These are phyloP conservation scores for Ogataea ramenticola DNA, from an alignment of 805 yeast genomes.

Conservation along the genomic window DNA sequence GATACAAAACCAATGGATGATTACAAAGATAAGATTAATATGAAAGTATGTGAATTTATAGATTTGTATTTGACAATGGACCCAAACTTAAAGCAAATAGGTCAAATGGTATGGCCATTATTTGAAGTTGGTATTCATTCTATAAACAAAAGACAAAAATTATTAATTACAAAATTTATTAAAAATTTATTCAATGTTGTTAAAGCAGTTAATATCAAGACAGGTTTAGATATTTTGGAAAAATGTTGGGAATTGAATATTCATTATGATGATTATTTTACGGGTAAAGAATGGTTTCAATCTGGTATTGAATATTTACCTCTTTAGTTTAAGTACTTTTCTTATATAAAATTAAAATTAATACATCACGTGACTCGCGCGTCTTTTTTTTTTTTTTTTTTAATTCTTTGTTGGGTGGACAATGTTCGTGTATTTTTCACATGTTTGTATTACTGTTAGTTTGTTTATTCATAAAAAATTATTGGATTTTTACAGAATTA, in stretches of 20 bases:
- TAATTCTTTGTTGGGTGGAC: not conserved
- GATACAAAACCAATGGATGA: slow-evolving; percentile 21
- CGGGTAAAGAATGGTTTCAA: slow-evolving; percentile 31
- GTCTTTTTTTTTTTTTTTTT: too few relatives aligned
- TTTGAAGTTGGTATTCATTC: slow-evolving; percentile 38
- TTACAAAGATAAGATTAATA: slow-evolving; percentile 17
- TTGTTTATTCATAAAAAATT: too few relatives aligned
- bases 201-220: slow-evolving; percentile 34
- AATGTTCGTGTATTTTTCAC: too few relatives aligned
- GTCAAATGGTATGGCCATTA: slow-evolving; percentile 49
- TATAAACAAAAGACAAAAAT: slow-evolving; percentile 22
- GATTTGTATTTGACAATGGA: slow-evolving; percentile 33
- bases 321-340: too few relatives aligned
- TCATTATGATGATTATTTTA: slow-evolving; percentile 30
- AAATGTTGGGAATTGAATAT: slow-evolving; percentile 31
- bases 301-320: slow-evolving; percentile 39
- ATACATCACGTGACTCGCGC: too few relatives aligned
- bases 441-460: too few relatives aligned
- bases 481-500: too few relatives aligned
- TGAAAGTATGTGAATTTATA: slow-evolving; percentile 31
- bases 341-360: too few relatives aligned
- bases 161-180: slow-evolving; percentile 20
- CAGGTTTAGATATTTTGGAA: slow-evolving; percentile 28
- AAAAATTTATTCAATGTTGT: slow-evolving; percentile 27
- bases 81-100: slow-evolving; percentile 28